Conservation (phyloP, 2,329 filamentous ascomycete species). For the Botrytis cinerea region DNA sequence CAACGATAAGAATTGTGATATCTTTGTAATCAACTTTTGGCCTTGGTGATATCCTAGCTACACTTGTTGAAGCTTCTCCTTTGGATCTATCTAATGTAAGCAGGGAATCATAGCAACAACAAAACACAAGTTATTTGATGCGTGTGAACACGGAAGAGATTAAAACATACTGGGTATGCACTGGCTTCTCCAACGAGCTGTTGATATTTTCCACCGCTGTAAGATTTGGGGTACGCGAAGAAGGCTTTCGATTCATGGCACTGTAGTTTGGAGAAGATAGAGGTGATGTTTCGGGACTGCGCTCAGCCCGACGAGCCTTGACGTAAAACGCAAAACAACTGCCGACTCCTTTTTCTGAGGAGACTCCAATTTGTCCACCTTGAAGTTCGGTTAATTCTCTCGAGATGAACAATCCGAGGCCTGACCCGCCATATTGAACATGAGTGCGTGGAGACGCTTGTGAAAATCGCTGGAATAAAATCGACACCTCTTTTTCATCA, state of each 20-base stretch:
- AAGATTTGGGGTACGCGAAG: background rate
- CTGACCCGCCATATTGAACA: slow-evolving; percentile 81
- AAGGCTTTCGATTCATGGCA: background rate
- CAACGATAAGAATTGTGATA: slow-evolving; percentile 58
- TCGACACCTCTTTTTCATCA: slow-evolving; percentile 68
- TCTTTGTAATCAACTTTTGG: slow-evolving; percentile 13
- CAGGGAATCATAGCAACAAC: background rate
- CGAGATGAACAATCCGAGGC: slow-evolving; percentile 78
- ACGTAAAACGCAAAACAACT: slow-evolving; percentile 77
- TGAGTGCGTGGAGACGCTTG: slow-evolving; percentile 79
- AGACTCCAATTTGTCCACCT: slow-evolving; percentile 77
- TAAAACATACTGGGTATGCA: background rate
- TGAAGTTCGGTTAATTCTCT: slow-evolving; percentile 77
- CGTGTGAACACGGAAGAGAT: background rate
- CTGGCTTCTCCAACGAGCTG: background rate
- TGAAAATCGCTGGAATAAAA: slow-evolving; percentile 72
- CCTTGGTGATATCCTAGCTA: background rate
- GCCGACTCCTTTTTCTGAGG: slow-evolving; percentile 65
- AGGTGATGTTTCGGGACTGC: slow-evolving; percentile 13
- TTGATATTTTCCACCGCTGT: background rate
- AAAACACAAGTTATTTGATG: background rate
- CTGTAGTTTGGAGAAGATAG: slow-evolving; percentile 14
- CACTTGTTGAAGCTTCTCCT: background rate
- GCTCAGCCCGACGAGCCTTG: slow-evolving; percentile 42
- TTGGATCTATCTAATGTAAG: background rate